phyloP scores from a whole-genome alignment of 805 yeast genomes.

The Grigorovia jiainica region DNA sequence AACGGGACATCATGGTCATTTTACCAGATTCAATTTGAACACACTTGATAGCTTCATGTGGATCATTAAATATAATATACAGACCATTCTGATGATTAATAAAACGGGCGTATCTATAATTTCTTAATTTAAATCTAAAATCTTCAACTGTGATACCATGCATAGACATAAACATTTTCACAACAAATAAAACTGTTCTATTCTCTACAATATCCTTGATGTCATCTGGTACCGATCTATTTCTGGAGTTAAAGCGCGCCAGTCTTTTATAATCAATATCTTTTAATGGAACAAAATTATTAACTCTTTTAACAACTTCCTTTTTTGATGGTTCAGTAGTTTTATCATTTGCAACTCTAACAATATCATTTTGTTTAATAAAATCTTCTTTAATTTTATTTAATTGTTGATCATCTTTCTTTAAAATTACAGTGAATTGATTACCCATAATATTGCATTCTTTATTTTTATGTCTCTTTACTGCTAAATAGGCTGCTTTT shows the following conservation, averaged over 20 bases:
- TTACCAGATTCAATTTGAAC: slow-evolving; percentile 17
- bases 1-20: slow-evolving; percentile 15
- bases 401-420: slow-evolving; percentile 33
- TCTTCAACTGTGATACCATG: slow-evolving; percentile 51
- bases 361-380: slow-evolving; percentile 30
- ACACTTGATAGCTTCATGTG: slow-evolving; percentile 20
- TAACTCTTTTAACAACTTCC: not conserved
- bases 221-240: slow-evolving; percentile 36
- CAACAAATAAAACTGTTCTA: slow-evolving; percentile 48
- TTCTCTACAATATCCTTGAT: slow-evolving; percentile 41
- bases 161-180: slow-evolving; percentile 41
- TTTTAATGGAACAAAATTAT: not conserved
- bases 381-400: slow-evolving; percentile 22
- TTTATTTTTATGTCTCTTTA: slow-evolving; percentile 31
- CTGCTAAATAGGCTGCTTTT: slow-evolving; percentile 37
- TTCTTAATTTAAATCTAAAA: slow-evolving; percentile 47
- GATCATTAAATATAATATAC: slow-evolving; percentile 55
- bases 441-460: slow-evolving; percentile 42
- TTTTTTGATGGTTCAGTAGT: slow-evolving; percentile 1
- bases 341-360: slow-evolving; percentile 5
- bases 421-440: slow-evolving; percentile 43
- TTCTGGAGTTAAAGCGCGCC: slow-evolving; percentile 3
- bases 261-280: slow-evolving; percentile 7
- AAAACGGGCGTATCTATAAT: slow-evolving; percentile 58
- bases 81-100: slow-evolving; percentile 56